Base-by-base conservation (phyloP, 352 stramenopile genomes). In the Globisporangium mamillatum region DNA sequence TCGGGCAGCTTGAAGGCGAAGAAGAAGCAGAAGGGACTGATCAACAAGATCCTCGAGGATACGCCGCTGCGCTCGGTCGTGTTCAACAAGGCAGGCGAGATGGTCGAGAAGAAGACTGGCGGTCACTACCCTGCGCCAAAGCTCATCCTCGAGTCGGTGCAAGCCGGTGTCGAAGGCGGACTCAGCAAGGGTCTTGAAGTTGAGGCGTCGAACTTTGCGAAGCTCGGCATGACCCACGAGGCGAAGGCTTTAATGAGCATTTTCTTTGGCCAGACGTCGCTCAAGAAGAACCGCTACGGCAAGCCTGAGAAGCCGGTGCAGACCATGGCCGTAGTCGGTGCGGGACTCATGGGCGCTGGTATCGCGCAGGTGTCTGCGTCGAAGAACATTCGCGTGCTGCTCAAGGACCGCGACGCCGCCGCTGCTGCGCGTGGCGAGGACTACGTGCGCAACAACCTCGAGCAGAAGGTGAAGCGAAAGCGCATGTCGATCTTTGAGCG, bases 231-330 rank as follows among this genome's bases (percentile, higher is more conserved):
- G 75, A 99, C 97, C 12, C 85, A 80, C 53, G 96, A 98, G 73
- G 97, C 92, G 22, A 97, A 98, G 76, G 93, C 93, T 14, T 81
- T 99, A 9, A 98, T 99, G 86, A 97, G 96, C 69, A 97, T 99
- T 69, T 99, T 99, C 81, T 97, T 99, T 74, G 95, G 95, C 27
- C 98, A 97, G 81, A 99, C 91, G n/a, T 82, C 91, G 54, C 88
- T 99, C 58, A 99, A 99, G 84, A 99, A 99, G 81, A 98, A 99
- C 79, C 84, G 89, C 22, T 99, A 97, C 72, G 92, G 90, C 64
- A 94, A 94, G 57, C 93, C 96, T 0, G 67, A 77, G 60, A 82
- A 94, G 73, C 83, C 79, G 20, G 87, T 98, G 29, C 87, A 98
- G 68, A 98, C 88, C 29, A 95, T 99, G 64, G 94, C 92, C 0